Evolutionary conservation across 78 protist species (phyloP), one percentile per base, ranked within the genome.

Genomic region (Dictyostelium intermedium): DNA sequence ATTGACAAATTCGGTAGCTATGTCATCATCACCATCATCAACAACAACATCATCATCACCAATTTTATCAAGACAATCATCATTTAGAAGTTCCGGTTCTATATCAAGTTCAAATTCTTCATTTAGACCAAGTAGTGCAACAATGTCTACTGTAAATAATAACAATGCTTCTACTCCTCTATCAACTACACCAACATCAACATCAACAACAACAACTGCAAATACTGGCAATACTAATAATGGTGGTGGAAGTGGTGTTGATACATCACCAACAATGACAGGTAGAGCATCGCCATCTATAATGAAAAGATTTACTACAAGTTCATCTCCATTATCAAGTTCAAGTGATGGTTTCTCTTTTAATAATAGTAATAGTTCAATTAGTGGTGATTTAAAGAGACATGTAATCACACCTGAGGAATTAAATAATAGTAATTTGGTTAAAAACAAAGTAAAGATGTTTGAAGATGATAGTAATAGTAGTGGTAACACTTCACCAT

Each of bases 101-200:
- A 66, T 66, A 16, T 66, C 35, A 27, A 66, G 74, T 11, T 16
- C 37, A 72, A n/a, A 16, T 5, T 47, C 45, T 18, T 25, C 84
- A 73, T 73, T 34, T 69, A 34, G 78, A 73, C 66, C 66, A 56
- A 56, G 20, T 34, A 66, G 91, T 30, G 82, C 82, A 70, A 27
- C 53, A 20, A 70, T 79, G 32, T 77, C 91, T 16, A 47, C 91
- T n/a, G 91, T 72, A n/a, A 72, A 70, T 39, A 77, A 84, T 70
- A 72, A 70, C 25, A 77, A 84, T 70, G 39, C 32, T 30, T 30
- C 66, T 5, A 5, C 66, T 14, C 11, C 61, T 13, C 5, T 13
- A 41, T 16, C 50, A 41, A 74, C 25, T 18, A n/a, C n/a, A n/a
- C n/a, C n/a, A n/a, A n/a, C n/a, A n/a, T n/a, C n/a, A n/a, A n/a